Evolutionary conservation across 176 grass and related monocot species (phyloP).

Genomic region (Oryza rufipogon): DNA sequence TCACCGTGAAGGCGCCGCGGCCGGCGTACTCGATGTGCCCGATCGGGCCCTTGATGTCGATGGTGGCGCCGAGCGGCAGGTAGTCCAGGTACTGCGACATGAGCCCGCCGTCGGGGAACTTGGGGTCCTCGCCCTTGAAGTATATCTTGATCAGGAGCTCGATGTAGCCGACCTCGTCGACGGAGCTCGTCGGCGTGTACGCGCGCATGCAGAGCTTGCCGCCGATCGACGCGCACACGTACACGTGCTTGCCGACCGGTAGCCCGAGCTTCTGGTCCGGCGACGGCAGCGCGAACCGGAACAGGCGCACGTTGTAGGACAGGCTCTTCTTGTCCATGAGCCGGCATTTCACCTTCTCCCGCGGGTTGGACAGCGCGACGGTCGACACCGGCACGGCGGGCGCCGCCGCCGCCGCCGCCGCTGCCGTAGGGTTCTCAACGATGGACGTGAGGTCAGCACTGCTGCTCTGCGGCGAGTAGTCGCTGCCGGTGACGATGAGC

Average conservation of each 20-base stretch:
- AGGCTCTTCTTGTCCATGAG: slow-evolving; percentile 57
- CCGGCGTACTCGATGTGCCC: slow-evolving; percentile 78
- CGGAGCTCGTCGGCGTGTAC: slow-evolving; percentile 76
- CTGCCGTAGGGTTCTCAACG: not conserved
- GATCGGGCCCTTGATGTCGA: slow-evolving; percentile 67
- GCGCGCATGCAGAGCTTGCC: slow-evolving; percentile 78
- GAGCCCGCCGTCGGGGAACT: slow-evolving; percentile 65
- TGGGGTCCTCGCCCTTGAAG: slow-evolving; percentile 66
- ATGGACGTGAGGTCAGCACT: slow-evolving; percentile 43
- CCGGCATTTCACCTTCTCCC: slow-evolving; percentile 57
- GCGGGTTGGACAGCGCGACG: slow-evolving; percentile 56
- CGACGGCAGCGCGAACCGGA: slow-evolving; percentile 65
- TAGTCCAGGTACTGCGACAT: slow-evolving; percentile 83
- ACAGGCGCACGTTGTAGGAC: slow-evolving; percentile 62
- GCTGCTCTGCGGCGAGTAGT: slow-evolving; percentile 38
- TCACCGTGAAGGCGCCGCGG: slow-evolving; percentile 51
- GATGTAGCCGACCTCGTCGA: slow-evolving; percentile 58
- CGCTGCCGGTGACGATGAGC: slow-evolving; percentile 33
- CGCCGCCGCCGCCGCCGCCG: too few relatives aligned
- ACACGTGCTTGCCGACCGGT: slow-evolving; percentile 74
- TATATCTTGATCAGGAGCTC: slow-evolving; percentile 91
- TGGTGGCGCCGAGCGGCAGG: slow-evolving; percentile 43
- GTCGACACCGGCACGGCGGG: not conserved
- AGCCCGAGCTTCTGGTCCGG: slow-evolving; percentile 60
- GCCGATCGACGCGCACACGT: slow-evolving; percentile 53